Conservation (phyloP, 2,329 filamentous ascomycete genomes). For the Ramularia endophylla region DNA sequence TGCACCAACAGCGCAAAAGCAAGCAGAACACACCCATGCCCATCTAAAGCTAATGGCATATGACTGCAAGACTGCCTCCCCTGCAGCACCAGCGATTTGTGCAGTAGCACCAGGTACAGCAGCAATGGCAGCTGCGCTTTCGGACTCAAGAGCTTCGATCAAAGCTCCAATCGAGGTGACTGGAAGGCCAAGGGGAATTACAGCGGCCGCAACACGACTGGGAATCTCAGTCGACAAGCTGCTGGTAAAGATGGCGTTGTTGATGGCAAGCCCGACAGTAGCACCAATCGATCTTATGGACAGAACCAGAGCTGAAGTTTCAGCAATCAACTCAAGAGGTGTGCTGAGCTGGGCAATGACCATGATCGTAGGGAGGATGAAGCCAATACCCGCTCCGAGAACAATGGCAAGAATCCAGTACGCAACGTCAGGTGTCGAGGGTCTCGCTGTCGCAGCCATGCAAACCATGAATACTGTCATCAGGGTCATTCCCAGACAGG, state of each 20-base stretch:
- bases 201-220: constrained; percentile 31
- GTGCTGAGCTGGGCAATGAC: constrained; percentile 16
- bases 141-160: too few relatives aligned
- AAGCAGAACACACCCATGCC: too few relatives aligned
- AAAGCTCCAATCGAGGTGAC: too few relatives aligned
- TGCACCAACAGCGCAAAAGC: too few relatives aligned
- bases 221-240: constrained; percentile 34
- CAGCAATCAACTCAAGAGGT: constrained; percentile 18
- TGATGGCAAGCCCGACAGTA: constrained; percentile 37
- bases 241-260: constrained; percentile 36
- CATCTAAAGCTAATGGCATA: too few relatives aligned
- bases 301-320: constrained; percentile 11
- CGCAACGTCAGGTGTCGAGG: constrained; percentile 15
- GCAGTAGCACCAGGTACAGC: too few relatives aligned
- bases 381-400: constrained; percentile 14
- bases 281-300: constrained; percentile 22
- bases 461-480: constrained; percentile 13
- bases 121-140: too few relatives aligned
- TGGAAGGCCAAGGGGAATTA: constrained; percentile 12
- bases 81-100: too few relatives aligned
- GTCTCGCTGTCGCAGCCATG: constrained; percentile 11
- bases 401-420: constrained; percentile 13
- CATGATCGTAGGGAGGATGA: constrained; percentile 17
- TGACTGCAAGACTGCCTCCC: too few relatives aligned
- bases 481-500: constrained; percentile 14